Evolutionary conservation across 495 filamentous ascomycete species (phyloP), one percentile per base, ranked within the genome.

Genomic region (Trypethelium eluteriae): DNA sequence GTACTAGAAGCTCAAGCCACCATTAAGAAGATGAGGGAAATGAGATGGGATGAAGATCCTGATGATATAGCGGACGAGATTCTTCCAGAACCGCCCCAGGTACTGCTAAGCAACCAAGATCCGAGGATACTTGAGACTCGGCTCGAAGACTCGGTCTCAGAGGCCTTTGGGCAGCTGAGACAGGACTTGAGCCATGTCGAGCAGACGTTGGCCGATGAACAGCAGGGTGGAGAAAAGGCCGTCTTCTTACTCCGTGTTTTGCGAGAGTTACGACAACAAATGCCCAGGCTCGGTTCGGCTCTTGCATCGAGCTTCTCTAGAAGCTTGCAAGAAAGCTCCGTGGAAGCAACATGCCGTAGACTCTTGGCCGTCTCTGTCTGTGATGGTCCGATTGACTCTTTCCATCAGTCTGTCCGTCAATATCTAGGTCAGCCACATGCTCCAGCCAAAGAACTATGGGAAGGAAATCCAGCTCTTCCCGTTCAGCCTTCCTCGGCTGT

Each of bases 401-500:
- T 59, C 18, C 53, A 59, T 36, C 7, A 10, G 7, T 34, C 82
- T 9, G 72, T 70, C 86, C 18, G 78, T 83, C 53, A 38, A 65
- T 10, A 68, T 67, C 57, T 44, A 63, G 57, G 41, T 25, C 49
- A 44, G 41, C 16, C 9, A 18, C 62, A 46, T 16, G 16, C 9
- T 47, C 53, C 41, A 1, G 38, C 10, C 69, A 71, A 11, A 66
- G 79, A 81, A 1, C 81, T 96, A 1, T 96, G 90, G 91, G 91
- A 94, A 71, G 88, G 88, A 0, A 79, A 83, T 25, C 92, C 90
- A 0, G 81, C 83, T 41, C 72, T 96, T 36, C 94, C 94, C 0
- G 79, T 86, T n/a, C 90, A 92, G 68, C 92, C 93, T 0, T 92
- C 92, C 1, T 86, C 90, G 0, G 81, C 82, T 38, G 83, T 86